Conservation (phyloP, 768 basidiomycete genomes). For the Amyloporia xantha region DNA sequence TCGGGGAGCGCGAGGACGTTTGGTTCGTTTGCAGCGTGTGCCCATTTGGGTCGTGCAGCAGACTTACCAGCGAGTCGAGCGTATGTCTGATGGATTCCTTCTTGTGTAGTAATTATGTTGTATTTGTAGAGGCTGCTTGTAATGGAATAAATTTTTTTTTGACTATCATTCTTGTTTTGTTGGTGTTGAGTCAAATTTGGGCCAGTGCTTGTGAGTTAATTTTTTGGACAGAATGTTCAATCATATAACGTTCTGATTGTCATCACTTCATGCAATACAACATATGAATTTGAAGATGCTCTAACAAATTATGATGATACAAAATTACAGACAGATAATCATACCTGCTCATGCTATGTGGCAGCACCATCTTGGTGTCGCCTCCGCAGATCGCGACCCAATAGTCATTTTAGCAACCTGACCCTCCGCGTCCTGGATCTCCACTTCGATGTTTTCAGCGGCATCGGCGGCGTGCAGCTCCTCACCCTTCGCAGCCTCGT, state of each 20-base stretch:
- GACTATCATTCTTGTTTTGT: no score
- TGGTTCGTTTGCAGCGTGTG: conserved; percentile 20
- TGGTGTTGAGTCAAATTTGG: no score
- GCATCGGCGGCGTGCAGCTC: conserved; percentile 33
- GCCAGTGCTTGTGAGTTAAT: no score
- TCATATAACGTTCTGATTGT: not conserved
- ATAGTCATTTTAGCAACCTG: conserved; percentile 54
- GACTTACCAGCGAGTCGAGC: conserved; percentile 31
- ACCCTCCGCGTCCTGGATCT: conserved; percentile 69
- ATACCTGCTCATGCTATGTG: not conserved
- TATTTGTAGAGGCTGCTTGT: not conserved
- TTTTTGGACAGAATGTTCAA: no score
- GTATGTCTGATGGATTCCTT: conserved; percentile 37
- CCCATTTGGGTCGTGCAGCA: conserved; percentile 19
- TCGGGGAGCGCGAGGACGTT: conserved; percentile 32
- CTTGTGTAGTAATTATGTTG: not conserved
- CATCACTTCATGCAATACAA: no score
- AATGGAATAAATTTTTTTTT: not conserved
- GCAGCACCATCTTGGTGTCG: not conserved
- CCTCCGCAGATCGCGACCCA: not conserved
- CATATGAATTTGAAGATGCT: no score
- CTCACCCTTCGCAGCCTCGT: conserved; percentile 35
- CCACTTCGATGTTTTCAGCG: conserved; percentile 49
- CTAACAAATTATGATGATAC: no score
- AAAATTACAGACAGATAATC: no score